Conservation (phyloP, 176 grass and related monocot species). For the Phoenix roebelenii region DNA sequence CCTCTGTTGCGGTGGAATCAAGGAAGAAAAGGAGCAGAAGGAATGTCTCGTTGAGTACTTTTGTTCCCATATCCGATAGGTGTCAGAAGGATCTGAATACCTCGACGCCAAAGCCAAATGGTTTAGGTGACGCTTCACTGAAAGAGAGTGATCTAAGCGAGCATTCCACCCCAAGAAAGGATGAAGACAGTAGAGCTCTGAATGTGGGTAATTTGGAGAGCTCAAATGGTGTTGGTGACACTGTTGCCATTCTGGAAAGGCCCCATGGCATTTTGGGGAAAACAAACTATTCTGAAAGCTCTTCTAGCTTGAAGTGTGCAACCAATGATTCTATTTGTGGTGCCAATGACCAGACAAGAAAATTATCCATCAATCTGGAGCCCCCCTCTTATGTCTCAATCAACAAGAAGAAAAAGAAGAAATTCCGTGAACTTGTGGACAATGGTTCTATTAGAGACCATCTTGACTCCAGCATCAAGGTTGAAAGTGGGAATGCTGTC, state of each 20-base stretch:
- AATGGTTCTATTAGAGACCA: conserved; percentile 39
- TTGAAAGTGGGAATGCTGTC: conserved; percentile 28
- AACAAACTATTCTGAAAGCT: conserved; percentile 17
- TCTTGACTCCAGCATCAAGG: conserved; percentile 30
- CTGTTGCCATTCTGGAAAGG: conserved; percentile 19
- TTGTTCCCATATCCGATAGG: conserved; percentile 37
- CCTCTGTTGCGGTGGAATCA: background rate
- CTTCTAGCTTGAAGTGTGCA: conserved; percentile 6
- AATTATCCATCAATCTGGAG: conserved; percentile 29
- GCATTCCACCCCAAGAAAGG: conserved; percentile 14
- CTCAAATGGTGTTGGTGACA: conserved; percentile 27
- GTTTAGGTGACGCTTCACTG: conserved; percentile 37
- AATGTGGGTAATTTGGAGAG: conserved; percentile 21
- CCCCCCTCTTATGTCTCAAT: conserved; percentile 22
- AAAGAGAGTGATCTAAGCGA: conserved; percentile 32
- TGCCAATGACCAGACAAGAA: conserved; percentile 16
- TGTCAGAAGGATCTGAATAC: conserved; percentile 34
- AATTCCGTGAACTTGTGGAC: conserved; percentile 28
- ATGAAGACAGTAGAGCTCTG: conserved; percentile 13
- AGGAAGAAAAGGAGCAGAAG: conserved; percentile 26
- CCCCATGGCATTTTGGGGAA: conserved; percentile 38
- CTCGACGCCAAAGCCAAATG: conserved; percentile 29
- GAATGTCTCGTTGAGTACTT: conserved; percentile 27
- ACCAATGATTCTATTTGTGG: conserved; percentile 23
- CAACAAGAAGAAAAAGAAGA: conserved; percentile 29